Evolutionary conservation across 176 grass and related monocot species (phyloP).

Genomic region (Echinochloa phyllopogon): DNA sequence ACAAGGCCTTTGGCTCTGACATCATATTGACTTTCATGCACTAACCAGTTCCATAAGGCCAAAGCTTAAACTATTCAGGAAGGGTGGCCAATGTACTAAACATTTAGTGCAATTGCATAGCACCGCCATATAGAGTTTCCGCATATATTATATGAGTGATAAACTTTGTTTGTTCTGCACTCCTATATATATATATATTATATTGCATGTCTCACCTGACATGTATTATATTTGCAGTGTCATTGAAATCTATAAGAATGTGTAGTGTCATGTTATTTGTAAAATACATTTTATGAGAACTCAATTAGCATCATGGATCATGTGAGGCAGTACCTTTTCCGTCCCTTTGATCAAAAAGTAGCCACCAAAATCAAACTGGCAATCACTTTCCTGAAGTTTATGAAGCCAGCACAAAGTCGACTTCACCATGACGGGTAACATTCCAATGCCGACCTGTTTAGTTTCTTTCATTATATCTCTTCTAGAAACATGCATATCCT

Average conservation of each 20-base stretch:
- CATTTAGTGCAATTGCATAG: constrained; percentile 2
- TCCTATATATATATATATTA: constrained; percentile 13
- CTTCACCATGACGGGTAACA: constrained; percentile 79
- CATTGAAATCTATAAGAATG: not conserved
- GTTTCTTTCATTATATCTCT: constrained; percentile 54
- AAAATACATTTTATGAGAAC: constrained; percentile 16
- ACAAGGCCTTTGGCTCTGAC: not conserved
- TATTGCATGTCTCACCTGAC: not conserved
- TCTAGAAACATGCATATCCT: constrained; percentile 48
- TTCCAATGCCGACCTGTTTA: constrained; percentile 63
- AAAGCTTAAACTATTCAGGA: constrained; percentile 2
- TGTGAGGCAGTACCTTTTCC: constrained; percentile 70
- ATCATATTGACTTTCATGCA: constrained; percentile 5
- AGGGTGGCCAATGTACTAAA: not conserved
- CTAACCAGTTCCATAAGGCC: not conserved
- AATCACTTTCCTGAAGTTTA: constrained; percentile 68
- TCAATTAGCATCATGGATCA: constrained; percentile 32
- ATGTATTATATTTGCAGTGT: not conserved
- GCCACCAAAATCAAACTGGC: constrained; percentile 84
- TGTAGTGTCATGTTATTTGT: constrained; percentile 5
- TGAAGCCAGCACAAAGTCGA: constrained; percentile 84
- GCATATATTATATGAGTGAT: not conserved
- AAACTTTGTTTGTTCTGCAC: not conserved
- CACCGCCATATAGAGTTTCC: not conserved
- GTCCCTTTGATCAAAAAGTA: constrained; percentile 93